Evolutionary conservation across 306 rosid species (phyloP).

Genomic region (Pyrus betulifolia): DNA sequence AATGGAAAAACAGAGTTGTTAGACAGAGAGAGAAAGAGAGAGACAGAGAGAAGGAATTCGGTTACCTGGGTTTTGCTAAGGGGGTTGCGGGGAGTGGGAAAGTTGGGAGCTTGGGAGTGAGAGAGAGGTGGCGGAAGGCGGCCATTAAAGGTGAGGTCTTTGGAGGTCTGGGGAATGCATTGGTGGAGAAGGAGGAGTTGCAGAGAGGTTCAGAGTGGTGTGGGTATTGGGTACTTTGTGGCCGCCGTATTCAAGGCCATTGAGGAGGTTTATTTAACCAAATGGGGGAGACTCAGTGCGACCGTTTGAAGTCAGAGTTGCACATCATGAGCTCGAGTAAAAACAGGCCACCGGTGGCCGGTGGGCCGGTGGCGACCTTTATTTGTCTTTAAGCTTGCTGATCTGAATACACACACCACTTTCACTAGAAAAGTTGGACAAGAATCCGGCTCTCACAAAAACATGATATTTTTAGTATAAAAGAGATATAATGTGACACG

Average conservation of each 20-base stretch:
- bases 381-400: not conserved
- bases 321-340: not conserved
- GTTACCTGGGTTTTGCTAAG: constrained; percentile 7
- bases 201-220: not conserved
- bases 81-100: not conserved
- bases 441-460: too few relatives aligned
- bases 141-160: constrained; percentile 35
- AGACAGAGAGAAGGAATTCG: not conserved
- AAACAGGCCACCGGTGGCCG: not conserved
- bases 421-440: not conserved
- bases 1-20: not conserved
- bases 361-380: not conserved
- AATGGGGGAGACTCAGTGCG: not conserved
- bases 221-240: not conserved
- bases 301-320: not conserved
- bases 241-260: not conserved
- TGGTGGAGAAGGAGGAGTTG: not conserved
- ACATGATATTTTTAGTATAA: too few relatives aligned
- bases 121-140: not conserved
- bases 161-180: constrained; percentile 8
- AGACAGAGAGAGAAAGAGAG: not conserved
- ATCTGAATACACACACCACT: not conserved
- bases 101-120: constrained; percentile 13
- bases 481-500: too few relatives aligned
- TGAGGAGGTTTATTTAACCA: not conserved